These are phyloP conservation scores for Daldinia sp. DNA, from an alignment of 2,329 filamentous ascomycete genomes.

Conservation along the genomic window DNA sequence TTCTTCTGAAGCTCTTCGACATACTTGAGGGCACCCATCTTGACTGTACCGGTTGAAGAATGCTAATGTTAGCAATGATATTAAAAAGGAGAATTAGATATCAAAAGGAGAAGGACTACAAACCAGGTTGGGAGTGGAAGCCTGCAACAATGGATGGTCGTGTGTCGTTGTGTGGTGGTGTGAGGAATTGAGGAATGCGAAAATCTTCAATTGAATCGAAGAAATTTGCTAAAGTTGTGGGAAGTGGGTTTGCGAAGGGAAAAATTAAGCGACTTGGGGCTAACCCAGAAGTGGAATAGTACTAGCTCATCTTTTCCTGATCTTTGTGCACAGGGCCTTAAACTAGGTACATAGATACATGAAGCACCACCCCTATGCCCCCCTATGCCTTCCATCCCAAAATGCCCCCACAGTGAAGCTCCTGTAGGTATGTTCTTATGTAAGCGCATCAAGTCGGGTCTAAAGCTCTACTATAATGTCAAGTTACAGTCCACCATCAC, in stretches of 20 bases:
- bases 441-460: background rate
- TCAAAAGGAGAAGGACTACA: slow-evolving; percentile 32
- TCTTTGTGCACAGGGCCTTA: background rate
- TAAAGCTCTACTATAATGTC: background rate
- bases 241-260: slow-evolving; percentile 29
- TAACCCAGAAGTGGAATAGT: slow-evolving; percentile 30
- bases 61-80: slow-evolving; percentile 44
- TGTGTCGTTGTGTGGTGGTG: slow-evolving; percentile 32
- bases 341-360: background rate
- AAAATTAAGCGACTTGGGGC: slow-evolving; percentile 50
- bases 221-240: slow-evolving; percentile 50
- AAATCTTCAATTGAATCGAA: slow-evolving; percentile 46
- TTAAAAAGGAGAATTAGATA: background rate
- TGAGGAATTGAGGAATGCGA: slow-evolving; percentile 26
- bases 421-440: too few relatives aligned
- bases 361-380: too few relatives aligned
- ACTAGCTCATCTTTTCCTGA: background rate
- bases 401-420: too few relatives aligned
- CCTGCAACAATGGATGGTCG: slow-evolving; percentile 54
- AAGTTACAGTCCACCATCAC: background rate
- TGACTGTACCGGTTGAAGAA: slow-evolving; percentile 57
- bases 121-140: slow-evolving; percentile 53
- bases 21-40: slow-evolving; percentile 99
- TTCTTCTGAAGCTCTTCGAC: slow-evolving; percentile 99
- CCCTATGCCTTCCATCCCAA: too few relatives aligned